These are phyloP conservation scores for Solanum hybrid DNA, from an alignment of 305 asterid species.

Conservation along the genomic window DNA sequence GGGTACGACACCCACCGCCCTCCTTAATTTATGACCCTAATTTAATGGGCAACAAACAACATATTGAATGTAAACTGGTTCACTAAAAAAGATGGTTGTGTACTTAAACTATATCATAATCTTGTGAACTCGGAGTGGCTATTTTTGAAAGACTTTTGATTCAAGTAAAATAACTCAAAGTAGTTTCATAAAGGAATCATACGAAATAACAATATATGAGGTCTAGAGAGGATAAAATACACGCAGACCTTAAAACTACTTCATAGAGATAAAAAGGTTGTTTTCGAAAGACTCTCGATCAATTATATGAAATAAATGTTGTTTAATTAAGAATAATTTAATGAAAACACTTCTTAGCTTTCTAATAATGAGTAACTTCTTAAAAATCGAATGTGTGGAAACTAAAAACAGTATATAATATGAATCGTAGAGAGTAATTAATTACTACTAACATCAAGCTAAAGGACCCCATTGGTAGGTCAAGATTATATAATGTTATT, in stretches of 20 bases:
- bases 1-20: neutral
- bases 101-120: neutral
- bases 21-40: neutral
- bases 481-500: neutral
- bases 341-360: neutral
- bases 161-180: neutral
- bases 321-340: neutral
- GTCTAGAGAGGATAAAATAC: fast-evolving
- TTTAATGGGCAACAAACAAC: neutral
- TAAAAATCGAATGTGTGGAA: neutral
- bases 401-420: neutral
- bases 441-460: neutral
- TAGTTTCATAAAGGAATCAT: neutral
- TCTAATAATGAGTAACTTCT: neutral
- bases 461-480: neutral
- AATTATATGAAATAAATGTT: neutral
- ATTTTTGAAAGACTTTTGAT: fast-evolving
- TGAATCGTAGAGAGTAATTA: neutral
- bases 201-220: too few species aligned
- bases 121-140: fast-evolving
- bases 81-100: neutral
- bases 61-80: neutral
- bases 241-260: too few species aligned
- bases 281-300: too few species aligned
- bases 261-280: fast-evolving